A percentile compares a stretch with the other conserved stretches of the same genome.
Conservation (phyloP, 2,329 filamentous ascomycete species). For the Metarhizium sp. region DNA sequence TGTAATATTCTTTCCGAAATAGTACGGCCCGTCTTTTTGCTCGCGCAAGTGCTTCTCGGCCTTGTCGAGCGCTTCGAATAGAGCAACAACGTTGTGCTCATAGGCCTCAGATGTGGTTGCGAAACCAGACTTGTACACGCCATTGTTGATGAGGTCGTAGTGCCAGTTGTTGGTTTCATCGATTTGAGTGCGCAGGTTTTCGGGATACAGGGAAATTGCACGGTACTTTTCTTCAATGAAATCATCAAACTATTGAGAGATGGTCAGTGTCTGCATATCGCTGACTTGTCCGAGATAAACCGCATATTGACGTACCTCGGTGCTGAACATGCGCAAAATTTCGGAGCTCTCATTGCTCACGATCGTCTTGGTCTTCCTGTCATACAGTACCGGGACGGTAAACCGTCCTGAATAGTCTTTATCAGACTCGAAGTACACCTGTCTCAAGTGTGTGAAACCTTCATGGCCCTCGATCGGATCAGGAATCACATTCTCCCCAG, state of each 20-base stretch:
- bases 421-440: constrained; percentile 72
- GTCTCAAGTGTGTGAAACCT: constrained; percentile 57
- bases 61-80: constrained; percentile 71
- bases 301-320: constrained; percentile 42
- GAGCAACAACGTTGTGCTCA: constrained; percentile 56
- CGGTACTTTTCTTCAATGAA: constrained; percentile 52
- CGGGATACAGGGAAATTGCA: constrained; percentile 58
- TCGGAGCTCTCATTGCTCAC: constrained; percentile 90
- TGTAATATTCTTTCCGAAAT: constrained; percentile 66
- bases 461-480: constrained; percentile 63
- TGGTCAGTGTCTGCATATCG: not conserved
- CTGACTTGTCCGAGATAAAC: not conserved
- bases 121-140: constrained; percentile 71
- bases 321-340: constrained; percentile 84
- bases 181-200: constrained; percentile 54
- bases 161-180: constrained; percentile 74
- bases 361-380: constrained; percentile 65
- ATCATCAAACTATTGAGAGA: constrained; percentile 54
- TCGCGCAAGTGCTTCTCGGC: constrained; percentile 59
- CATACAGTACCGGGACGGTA: constrained; percentile 81
- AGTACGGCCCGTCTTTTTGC: constrained; percentile 50
- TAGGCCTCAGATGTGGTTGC: constrained; percentile 79
- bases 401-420: constrained; percentile 68
- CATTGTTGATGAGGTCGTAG: constrained; percentile 65
- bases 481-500: constrained; percentile 54